These are phyloP conservation scores for Crithidia fasciculata DNA, from an alignment of 208 protist genomes.

Conservation along the genomic window DNA sequence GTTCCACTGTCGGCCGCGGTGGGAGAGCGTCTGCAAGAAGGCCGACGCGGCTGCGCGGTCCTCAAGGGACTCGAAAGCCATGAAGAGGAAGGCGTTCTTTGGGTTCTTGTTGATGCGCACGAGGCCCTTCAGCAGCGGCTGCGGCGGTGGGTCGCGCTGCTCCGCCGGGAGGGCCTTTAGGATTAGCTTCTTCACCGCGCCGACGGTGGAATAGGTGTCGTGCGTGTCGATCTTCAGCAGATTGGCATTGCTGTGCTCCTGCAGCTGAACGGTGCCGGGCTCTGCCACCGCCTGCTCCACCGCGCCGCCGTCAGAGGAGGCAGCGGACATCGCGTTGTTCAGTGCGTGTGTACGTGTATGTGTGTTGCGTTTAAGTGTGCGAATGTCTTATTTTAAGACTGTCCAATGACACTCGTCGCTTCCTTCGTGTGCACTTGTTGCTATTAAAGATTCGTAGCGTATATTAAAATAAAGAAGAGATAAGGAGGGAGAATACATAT, in stretches of 20 bases:
- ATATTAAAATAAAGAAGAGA: too few species aligned
- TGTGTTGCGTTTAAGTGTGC: too few species aligned
- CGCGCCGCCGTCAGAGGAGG: constrained; percentile 12
- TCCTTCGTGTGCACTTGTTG: too few species aligned
- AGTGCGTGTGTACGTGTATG: too few species aligned
- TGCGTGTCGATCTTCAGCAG: constrained; percentile 90
- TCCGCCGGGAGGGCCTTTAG: constrained; percentile 52
- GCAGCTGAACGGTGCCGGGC: constrained; percentile 36
- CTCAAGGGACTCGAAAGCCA: constrained; percentile 79
- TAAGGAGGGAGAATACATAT: too few species aligned
- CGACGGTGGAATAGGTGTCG: constrained; percentile 82
- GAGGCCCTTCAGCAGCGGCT: constrained; percentile 75
- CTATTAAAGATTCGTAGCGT: too few species aligned
- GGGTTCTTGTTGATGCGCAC: constrained; percentile 91
- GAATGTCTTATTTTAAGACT: too few species aligned
- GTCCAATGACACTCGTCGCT: too few species aligned
- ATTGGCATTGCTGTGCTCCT: constrained; percentile 85
- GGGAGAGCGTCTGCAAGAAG: constrained; percentile 51
- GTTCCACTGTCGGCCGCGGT: constrained; percentile 64
- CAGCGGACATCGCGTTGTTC: constrained; percentile 8
- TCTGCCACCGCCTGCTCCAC: constrained; percentile 2
- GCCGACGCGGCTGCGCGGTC: constrained; percentile 48
- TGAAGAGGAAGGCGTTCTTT: constrained; percentile 66
- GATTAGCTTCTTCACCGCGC: constrained; percentile 78
- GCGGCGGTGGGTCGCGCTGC: constrained; percentile 24